Base-by-base conservation (phyloP, 2,329 filamentous ascomycete species). In the Penicillium rolfsii region DNA sequence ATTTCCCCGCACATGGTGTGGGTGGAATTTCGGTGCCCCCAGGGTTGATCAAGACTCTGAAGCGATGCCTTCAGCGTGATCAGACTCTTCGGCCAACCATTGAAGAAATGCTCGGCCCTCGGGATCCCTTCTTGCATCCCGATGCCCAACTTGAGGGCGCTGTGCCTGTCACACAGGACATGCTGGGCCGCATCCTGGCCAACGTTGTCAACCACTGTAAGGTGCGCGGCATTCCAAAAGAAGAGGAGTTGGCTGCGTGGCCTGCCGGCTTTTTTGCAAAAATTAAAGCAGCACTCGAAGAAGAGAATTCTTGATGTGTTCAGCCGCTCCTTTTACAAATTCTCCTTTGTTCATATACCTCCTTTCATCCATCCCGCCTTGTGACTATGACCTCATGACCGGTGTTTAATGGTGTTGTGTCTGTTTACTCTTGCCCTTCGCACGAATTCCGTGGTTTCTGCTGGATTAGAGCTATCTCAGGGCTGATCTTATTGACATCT, bases 151-250 rank as follows among this genome's bases (percentile, higher is more conserved):
- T 77, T 11, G 74, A 78, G 26, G 79, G 79, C 40, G 77, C 73
- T 59, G 83, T 82, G 55, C 81, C 73, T 60, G 84, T 83, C 64
- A 85, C 74, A 12, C 81, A 87, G 70, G 84, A 87, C n/a, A 77
- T 88, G 70, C 77, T 89, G 4, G 82, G 80, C 2, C 81, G 85
- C 64, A 85, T 89, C 35, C 81, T 89, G 64, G 79, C 80, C 55
- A 84, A 84, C 52, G 85, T 89, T 16, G 82, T 86, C 4, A 82
- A 86, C 61, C 82, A 87, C 64, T 88, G 86, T 69, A 77, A 82
- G 33, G 83, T 83, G 26, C 83, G 82, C 61, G 81, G 83, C 4
- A 71, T 83, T 5, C 86, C 86, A 2, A 83, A 77, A 16, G 83
- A 86, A 38, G 83, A 85, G 59, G 86, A 89, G 70, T 64, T 82